Percentiles rank a stretch among this genome's conserved stretches.
Conservation (phyloP, 164 flowering plant genomes). For the Vitis amurensis region DNA sequence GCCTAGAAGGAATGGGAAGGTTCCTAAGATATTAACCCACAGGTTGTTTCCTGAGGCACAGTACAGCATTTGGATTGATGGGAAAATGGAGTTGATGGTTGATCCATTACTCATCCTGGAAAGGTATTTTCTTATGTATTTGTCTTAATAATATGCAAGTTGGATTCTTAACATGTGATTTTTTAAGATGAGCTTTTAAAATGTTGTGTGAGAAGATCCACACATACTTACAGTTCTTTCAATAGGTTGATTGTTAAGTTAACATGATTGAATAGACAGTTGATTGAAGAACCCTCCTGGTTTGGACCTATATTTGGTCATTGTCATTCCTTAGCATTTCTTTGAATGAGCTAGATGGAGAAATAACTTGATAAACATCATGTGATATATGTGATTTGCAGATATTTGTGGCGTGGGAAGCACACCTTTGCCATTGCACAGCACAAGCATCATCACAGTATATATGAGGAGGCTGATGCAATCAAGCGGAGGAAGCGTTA, state of each 20-base stretch:
- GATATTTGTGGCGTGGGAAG: constrained; percentile 96
- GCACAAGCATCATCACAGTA: constrained; percentile 87
- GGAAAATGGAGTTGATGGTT: constrained; percentile 95
- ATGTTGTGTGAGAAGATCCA: too few species aligned
- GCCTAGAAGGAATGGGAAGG: constrained; percentile 96
- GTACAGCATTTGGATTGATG: constrained; percentile 99
- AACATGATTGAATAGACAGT: too few species aligned
- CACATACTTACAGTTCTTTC: too few species aligned
- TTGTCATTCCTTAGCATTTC: too few species aligned
- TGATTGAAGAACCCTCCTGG: too few species aligned
- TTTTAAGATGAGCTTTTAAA: not conserved
- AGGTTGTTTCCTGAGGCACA: constrained; percentile 88
- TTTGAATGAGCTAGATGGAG: too few species aligned
- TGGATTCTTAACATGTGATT: too few species aligned
- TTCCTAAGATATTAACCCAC: constrained; percentile 93
- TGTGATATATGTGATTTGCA: constrained; percentile 27
- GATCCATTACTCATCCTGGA: constrained; percentile 91
- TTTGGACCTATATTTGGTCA: too few species aligned
- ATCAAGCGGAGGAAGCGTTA: constrained; percentile 94
- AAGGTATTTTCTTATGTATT: constrained; percentile 50
- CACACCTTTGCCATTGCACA: constrained; percentile 94
- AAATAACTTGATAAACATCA: too few species aligned
- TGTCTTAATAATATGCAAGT: not conserved
- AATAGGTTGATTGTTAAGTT: too few species aligned
- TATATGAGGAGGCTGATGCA: constrained; percentile 98